Base-by-base conservation (phyloP, 768 basidiomycete genomes). In the Mycena galopus region DNA sequence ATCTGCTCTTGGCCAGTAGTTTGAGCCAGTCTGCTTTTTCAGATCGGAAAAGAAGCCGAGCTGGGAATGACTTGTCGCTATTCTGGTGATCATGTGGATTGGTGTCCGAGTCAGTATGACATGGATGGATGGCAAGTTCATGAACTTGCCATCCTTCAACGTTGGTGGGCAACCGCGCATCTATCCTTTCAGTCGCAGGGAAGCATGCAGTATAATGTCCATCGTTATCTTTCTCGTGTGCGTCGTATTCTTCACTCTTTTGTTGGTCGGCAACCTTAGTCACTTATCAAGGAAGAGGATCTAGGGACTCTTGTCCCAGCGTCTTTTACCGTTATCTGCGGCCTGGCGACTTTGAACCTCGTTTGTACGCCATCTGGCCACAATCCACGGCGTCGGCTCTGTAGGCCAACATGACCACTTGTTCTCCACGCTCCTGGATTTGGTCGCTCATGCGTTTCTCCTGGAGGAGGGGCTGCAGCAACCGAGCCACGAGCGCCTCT, bases 101-200 rank as follows among this genome's bases (percentile, higher is more conserved):
- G 96, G 94, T 4, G n/a, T n/a, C n/a, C n/a, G n/a, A n/a, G 75
- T 94, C 4, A 91, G 93, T 27, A 94, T 97, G 87, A 92, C 96
- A 0, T 99, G 95, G 94, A 90, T 95, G 93, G 91, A 95, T 99
- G 88, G 88, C 85, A 65, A 70, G 83, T 77, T n/a, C n/a, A n/a
- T n/a, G n/a, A n/a, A n/a, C n/a, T n/a, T n/a, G n/a, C 94, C 95
- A 2, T 91, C 93, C 25, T 98, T 96, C 77, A 96, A 96, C 77
- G 93, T 95, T n/a, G 94, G 94, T 90, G 78, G 71, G 51, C 29
- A 25, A 12, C 23, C 12, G 50, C 3, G 8, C 39, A 50, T 17
- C 23, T 5, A 30, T 63, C 17, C 58, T 57, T 30, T 64, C 3
- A 70, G 44, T 11, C 21, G 19, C 50, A 2, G 21, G 56, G 65